A percentile compares a stretch with the other conserved stretches of the same genome.
Conservation (phyloP, 2,329 filamentous ascomycete species). For the Fusarium drepaniforme region DNA sequence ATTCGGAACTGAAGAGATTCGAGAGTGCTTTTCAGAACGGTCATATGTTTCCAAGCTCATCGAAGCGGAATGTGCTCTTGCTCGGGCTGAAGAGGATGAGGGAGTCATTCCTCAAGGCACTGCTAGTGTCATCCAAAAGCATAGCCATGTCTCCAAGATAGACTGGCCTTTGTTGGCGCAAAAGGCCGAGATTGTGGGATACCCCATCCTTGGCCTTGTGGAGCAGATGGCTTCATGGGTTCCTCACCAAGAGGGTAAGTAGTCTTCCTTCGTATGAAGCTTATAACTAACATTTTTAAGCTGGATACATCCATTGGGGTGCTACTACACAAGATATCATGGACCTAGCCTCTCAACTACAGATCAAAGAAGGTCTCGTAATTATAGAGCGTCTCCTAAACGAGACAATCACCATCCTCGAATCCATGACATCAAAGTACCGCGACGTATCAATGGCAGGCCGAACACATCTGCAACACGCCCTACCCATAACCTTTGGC, state of each 20-base stretch:
- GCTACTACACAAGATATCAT: constrained; percentile 71
- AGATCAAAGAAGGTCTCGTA: constrained; percentile 62
- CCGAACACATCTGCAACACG: constrained; percentile 69
- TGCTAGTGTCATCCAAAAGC: constrained; percentile 52
- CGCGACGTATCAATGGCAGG: constrained; percentile 68
- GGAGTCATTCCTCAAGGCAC: constrained; percentile 59
- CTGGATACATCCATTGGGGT: constrained; percentile 67
- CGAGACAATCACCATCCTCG: constrained; percentile 58
- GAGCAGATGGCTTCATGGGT: constrained; percentile 51
- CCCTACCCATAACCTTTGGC: constrained; percentile 67
- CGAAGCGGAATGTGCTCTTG: constrained; percentile 64
- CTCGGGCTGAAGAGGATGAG: constrained; percentile 61
- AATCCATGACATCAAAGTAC: constrained; percentile 57
- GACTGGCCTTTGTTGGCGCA: constrained; percentile 51
- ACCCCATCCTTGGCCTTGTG: constrained; percentile 64
- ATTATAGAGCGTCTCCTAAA: constrained; percentile 60
- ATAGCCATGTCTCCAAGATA: constrained; percentile 42
- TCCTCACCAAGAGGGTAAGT: constrained; percentile 17
- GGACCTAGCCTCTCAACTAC: constrained; percentile 66
- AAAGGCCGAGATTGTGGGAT: constrained; percentile 64
- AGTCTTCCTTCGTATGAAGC: fast-evolving
- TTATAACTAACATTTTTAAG: constrained; percentile 15
- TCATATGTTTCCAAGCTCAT: constrained; percentile 62
- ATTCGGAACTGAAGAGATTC: constrained; percentile 65
- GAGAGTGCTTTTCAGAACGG: constrained; percentile 63